Conservation (phyloP, 139 green algal genomes). For the Chlamydomonas sp. region DNA sequence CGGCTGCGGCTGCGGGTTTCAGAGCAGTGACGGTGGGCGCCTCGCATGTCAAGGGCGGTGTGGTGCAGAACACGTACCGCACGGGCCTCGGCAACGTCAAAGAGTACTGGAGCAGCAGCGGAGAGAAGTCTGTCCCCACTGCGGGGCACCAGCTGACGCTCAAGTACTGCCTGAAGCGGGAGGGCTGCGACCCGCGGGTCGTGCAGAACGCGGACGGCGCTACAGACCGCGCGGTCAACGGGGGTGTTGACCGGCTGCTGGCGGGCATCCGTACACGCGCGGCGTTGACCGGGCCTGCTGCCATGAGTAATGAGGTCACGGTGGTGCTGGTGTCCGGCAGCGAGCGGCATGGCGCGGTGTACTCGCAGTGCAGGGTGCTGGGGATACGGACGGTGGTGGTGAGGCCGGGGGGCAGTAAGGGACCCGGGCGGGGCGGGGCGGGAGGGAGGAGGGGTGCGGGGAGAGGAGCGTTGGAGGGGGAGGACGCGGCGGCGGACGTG, state of each 20-base stretch:
- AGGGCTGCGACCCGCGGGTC: constrained; percentile 27
- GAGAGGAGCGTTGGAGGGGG: not conserved
- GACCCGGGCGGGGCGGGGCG: not conserved
- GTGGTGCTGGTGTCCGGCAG: constrained; percentile 26
- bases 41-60: not conserved
- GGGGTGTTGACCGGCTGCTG: constrained; percentile 24
- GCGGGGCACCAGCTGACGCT: constrained; percentile 24
- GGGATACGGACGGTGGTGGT: constrained; percentile 29
- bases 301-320: not conserved
- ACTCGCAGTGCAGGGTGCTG: constrained; percentile 7
- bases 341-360: not conserved
- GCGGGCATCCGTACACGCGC: not conserved
- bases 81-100: constrained; percentile 8
- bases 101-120: constrained; percentile 9
- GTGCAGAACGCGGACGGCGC: constrained; percentile 28
- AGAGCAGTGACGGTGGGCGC: not conserved
- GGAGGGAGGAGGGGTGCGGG: not conserved
- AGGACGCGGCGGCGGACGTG: not conserved
- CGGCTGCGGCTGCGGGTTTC: not conserved
- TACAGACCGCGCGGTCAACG: constrained; percentile 25
- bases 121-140: constrained; percentile 8
- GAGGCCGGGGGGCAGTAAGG: not conserved
- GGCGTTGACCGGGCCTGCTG: not conserved
- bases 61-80: not conserved
- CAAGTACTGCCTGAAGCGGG: constrained; percentile 26